A percentile compares a stretch with the other conserved stretches of the same genome.
Evolutionary conservation across 306 rosid genomes (phyloP).

Genomic region (Fagus sylvatica): DNA sequence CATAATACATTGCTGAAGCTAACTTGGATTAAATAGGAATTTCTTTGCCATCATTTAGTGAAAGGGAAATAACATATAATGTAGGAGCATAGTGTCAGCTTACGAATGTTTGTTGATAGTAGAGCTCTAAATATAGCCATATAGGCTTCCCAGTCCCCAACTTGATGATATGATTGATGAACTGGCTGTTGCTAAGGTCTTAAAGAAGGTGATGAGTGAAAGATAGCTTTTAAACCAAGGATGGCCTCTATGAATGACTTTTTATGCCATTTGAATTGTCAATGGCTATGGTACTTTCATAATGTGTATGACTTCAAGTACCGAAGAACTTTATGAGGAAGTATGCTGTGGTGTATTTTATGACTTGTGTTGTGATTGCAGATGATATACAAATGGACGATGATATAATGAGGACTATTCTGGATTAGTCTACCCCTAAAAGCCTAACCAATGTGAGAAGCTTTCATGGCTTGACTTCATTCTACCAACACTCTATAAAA

Average conservation of each 20-base stretch:
- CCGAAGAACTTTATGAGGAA: slow-evolving; percentile 1
- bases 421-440: neutral
- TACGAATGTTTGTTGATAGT: neutral
- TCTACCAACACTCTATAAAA: neutral
- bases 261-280: slow-evolving; percentile 10
- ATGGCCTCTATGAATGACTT: slow-evolving; percentile 7
- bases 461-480: slow-evolving; percentile 20
- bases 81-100: too few species aligned
- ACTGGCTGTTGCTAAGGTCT: neutral
- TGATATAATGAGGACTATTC: neutral
- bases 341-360: slow-evolving; percentile 10
- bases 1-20: neutral
- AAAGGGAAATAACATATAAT: neutral
- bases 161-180: neutral
- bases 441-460: neutral
- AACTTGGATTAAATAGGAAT: neutral
- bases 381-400: neutral
- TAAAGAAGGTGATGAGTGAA: neutral
- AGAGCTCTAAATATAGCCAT: neutral
- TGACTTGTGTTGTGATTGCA: neutral
- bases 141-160: too few species aligned
- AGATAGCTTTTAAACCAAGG: neutral
- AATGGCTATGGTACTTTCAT: slow-evolving; percentile 6
- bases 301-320: neutral
- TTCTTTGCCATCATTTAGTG: neutral